These are phyloP conservation scores for Euptelea pleiosperma DNA, from an alignment of 164 flowering plant species.

Conservation along the genomic window DNA sequence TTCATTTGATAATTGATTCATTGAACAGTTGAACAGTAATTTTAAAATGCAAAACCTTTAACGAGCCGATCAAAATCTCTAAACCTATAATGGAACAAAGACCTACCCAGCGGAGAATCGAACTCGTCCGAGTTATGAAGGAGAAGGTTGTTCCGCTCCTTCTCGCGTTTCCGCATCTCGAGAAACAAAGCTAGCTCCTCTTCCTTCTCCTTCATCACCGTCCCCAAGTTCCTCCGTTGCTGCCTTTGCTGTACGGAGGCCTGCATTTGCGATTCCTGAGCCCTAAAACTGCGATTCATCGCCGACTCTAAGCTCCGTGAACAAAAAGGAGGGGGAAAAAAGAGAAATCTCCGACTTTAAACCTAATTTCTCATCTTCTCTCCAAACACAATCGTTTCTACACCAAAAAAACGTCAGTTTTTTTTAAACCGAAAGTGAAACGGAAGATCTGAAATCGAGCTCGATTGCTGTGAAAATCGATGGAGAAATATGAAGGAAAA, in stretches of 20 bases:
- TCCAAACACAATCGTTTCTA: too few species aligned
- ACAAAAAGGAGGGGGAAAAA: too few species aligned
- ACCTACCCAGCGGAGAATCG: conserved; percentile 68
- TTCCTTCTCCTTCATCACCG: conserved; percentile 79
- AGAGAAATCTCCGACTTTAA: too few species aligned
- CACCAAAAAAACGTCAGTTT: too few species aligned
- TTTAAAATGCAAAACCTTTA: too few species aligned
- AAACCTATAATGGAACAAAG: too few species aligned
- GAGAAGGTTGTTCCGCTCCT: conserved; percentile 67
- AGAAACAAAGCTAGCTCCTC: conserved; percentile 87
- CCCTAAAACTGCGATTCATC: conserved; percentile 92
- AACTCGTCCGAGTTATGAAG: conserved; percentile 64
- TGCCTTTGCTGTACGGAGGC: conserved; percentile 48
- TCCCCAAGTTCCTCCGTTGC: conserved; percentile 43
- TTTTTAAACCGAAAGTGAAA: too few species aligned
- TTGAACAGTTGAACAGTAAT: too few species aligned
- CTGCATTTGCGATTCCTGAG: conserved; percentile 60
- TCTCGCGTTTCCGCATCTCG: conserved; percentile 92
- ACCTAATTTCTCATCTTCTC: not conserved
- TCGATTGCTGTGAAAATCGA: conserved; percentile 2
- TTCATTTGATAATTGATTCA: too few species aligned
- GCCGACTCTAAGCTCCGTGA: conserved; percentile 18
- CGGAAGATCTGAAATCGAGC: too few species aligned
- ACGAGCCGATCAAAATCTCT: too few species aligned
- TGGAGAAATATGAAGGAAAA: not conserved